Base-by-base conservation (phyloP, 2,329 filamentous ascomycete genomes). In the Calonectria pseudoturangicola region DNA sequence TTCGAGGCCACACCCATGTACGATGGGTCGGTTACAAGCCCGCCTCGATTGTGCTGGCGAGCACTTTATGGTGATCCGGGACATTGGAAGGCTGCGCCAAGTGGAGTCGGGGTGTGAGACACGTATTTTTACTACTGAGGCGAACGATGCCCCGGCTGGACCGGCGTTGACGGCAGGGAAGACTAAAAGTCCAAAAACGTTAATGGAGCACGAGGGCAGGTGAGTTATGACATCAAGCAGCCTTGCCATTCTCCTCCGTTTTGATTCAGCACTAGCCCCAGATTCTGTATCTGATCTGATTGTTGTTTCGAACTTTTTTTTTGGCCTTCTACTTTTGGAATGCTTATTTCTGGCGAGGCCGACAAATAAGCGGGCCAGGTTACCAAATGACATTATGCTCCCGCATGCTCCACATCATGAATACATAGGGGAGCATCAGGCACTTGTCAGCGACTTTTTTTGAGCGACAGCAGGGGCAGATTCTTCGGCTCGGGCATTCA, bases 171-270 rank as follows among this genome's bases (percentile, higher is more conserved):
- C 43, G 48, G 63, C 47, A 66, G 33, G 45, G 47, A 25, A 51
- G 63, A 6, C 47, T 39, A 51, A 50, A 25, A 68, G 30, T 68
- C 66, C 66, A 39, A 68, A 68, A 68, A 48, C 47, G 66, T 62
- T 58, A 63, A 68, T n/a, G 18, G 47, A 27, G 66, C 66, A 68
- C 66, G 66, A 68, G 66, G 30, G 54, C 66, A 68, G 33, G 18
- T n/a, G 21, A 27, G 21, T 27, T 25, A 39, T 39, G 30, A 50
- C 62, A 65, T 48, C 62, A 25, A 25, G 6, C 45, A 65, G 43
- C 62, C 41, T 47, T 63, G 39, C 39, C 41, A 63, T 10, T 58
- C 54, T 58, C 21, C 12, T 21, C 16, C 54, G 39, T 41, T 41
- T n/a, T 41, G 54, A 60, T 60, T 41, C 33, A 27, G 33, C 15